Evolutionary conservation across 75 land plant species (phyloP), one percentile per base, ranked within the genome.

Genomic region (Gnetum montanum): DNA sequence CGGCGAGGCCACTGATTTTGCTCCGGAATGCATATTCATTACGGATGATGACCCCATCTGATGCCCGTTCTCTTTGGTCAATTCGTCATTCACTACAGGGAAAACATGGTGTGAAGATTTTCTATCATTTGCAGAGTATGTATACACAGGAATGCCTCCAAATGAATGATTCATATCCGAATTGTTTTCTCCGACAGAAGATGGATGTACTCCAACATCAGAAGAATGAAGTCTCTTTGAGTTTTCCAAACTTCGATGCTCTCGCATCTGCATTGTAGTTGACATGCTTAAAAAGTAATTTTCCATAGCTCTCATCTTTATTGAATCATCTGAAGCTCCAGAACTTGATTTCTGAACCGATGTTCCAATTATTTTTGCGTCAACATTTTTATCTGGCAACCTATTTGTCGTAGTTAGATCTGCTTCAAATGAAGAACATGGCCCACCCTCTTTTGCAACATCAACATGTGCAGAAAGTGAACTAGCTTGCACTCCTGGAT

Each of bases 131-230:
- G 75, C 54, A 23, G 81, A 75, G 29, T 80, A 75, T 24, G 83
- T 84, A 70, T 95, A 95, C 15, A 90, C 41, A 26, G 97, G 99
- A 41, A 95, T 77, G 31, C 90, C 84, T 63, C 86, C 99, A 15
- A 85, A 75, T 54, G 92, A 65, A 38, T 73, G 81, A 66, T 87
- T 92, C 68, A 68, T 59, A 51, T 73, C 60, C 30, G 78, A 71
- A 71, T 79, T 79, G 46, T 63, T 84, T 38, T 73, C 60, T 43
- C 74, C 71, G 55, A 75, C 74, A 13, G 73, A 55, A 65, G 81
- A 78, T 37, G 80, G 78, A 41, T 84, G 67, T 48, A 75, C 67
- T 20, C 74, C 78, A 27, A 86, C 68, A 35, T 76, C 87, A 55
- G 97, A 86, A 60, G 77, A 60, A 48, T 86, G 87, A 45, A 85